Evolutionary conservation across 208 protist genomes (phyloP).

Genomic region (Angomonas deanei): DNA sequence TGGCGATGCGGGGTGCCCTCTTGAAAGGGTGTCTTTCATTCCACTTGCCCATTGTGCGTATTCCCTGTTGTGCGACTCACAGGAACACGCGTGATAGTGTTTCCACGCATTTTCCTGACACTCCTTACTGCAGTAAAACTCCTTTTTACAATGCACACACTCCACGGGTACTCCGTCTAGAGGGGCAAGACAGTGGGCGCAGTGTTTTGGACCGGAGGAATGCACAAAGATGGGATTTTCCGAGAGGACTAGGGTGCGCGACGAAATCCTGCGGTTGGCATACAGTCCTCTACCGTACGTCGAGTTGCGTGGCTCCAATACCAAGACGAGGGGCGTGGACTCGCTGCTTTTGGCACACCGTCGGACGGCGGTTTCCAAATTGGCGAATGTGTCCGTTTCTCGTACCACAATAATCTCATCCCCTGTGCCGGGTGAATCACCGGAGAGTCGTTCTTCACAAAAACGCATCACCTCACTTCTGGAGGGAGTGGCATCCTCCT

Average conservation of each 20-base stretch:
- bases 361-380: constrained; percentile 18
- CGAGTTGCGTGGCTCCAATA: constrained; percentile 51
- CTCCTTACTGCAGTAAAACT: constrained; percentile 65
- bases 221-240: constrained; percentile 62
- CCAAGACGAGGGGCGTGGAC: constrained; percentile 27
- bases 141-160: constrained; percentile 42
- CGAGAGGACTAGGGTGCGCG: constrained; percentile 36
- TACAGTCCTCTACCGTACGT: constrained; percentile 70
- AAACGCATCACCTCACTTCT: neutral
- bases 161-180: constrained; percentile 16
- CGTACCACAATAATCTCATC: constrained; percentile 24
- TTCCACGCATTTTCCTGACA: constrained; percentile 70
- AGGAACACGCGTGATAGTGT: constrained; percentile 74
- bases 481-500: neutral
- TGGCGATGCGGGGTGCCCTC: constrained; percentile 5
- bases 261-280: constrained; percentile 32
- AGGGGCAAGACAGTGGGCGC: constrained; percentile 67
- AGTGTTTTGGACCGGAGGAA: constrained; percentile 35
- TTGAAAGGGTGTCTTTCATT: constrained; percentile 39
- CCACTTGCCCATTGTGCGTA: constrained; percentile 41
- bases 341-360: constrained; percentile 11
- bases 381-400: constrained; percentile 20
- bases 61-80: constrained; percentile 42
- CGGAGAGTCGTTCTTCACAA: neutral
- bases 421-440: neutral